A percentile compares a stretch with the other conserved stretches of the same genome.
These are phyloP conservation scores for Phoma herbarum DNA, from an alignment of 2,329 filamentous ascomycete genomes.

Conservation along the genomic window DNA sequence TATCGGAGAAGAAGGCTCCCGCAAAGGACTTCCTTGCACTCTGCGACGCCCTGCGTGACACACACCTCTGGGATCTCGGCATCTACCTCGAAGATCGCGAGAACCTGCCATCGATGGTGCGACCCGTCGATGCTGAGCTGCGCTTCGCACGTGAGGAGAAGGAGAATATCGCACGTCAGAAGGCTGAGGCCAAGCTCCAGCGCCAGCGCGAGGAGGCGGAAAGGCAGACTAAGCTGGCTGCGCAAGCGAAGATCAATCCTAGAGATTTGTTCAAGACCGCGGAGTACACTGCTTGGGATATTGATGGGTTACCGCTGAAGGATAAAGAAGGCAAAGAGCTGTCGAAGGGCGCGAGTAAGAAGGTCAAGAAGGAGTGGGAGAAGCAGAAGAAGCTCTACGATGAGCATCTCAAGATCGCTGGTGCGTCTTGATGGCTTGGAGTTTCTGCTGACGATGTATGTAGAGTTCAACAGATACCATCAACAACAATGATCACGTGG, in stretches of 20 bases:
- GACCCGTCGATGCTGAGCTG: slow-evolving; percentile 68
- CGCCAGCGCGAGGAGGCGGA: slow-evolving; percentile 68
- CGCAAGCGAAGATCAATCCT: slow-evolving; percentile 66
- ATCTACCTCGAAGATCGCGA: slow-evolving; percentile 89
- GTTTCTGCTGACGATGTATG: neutral
- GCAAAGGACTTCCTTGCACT: slow-evolving; percentile 78
- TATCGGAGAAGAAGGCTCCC: slow-evolving; percentile 59
- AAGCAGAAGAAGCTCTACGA: slow-evolving; percentile 87
- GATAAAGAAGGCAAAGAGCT: slow-evolving; percentile 81
- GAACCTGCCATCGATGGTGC: slow-evolving; percentile 76
- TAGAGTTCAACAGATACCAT: neutral
- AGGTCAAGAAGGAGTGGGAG: slow-evolving; percentile 88
- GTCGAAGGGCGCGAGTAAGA: slow-evolving; percentile 81
- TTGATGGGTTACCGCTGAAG: slow-evolving; percentile 79
- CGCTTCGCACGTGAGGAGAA: slow-evolving; percentile 63
- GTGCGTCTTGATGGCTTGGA: neutral
- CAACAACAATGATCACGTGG: neutral
- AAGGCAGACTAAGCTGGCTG: slow-evolving; percentile 62
- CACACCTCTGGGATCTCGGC: slow-evolving; percentile 80
- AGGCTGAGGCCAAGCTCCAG: slow-evolving; percentile 56
- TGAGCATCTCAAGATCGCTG: slow-evolving; percentile 36
- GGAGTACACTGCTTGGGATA: slow-evolving; percentile 82
- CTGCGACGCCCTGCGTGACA: slow-evolving; percentile 77
- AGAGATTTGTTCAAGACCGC: slow-evolving; percentile 65
- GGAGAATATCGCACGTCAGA: slow-evolving; percentile 57